Conservation (phyloP, 352 stramenopile species). For the Phytophthora citrophthora region DNA sequence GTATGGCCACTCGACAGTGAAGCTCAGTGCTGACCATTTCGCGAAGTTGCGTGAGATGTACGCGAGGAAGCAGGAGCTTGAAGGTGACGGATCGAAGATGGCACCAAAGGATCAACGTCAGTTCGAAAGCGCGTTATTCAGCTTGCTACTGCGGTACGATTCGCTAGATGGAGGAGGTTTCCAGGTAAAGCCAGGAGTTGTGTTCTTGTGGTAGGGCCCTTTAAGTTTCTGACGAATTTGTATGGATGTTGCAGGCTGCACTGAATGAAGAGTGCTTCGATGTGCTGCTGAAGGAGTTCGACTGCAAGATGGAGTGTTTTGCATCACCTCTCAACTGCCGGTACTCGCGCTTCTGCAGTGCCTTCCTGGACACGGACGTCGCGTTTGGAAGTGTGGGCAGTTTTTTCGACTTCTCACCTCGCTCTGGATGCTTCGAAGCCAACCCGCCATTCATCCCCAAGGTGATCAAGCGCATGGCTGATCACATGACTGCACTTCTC, state of each 20-base stretch:
- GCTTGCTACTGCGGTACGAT: slow-evolving; percentile 92
- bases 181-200: slow-evolving; percentile 52
- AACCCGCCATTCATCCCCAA: slow-evolving; percentile 96
- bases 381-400: slow-evolving; percentile 92
- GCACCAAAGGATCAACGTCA: slow-evolving; percentile 33
- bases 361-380: slow-evolving; percentile 88
- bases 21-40: slow-evolving; percentile 84
- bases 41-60: slow-evolving; percentile 90
- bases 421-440: slow-evolving; percentile 89
- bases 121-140: slow-evolving; percentile 88
- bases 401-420: slow-evolving; percentile 94
- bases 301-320: slow-evolving; percentile 94
- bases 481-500: slow-evolving; percentile 88
- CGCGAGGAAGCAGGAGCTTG: slow-evolving; percentile 45
- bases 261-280: slow-evolving; percentile 94
- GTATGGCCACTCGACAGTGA: slow-evolving; percentile 76
- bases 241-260: slow-evolving; percentile 45
- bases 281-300: slow-evolving; percentile 90
- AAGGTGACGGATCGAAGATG: slow-evolving; percentile 21
- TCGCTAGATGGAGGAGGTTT: slow-evolving; percentile 93
- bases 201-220: background rate
- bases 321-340: slow-evolving; percentile 94
- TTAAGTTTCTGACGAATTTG: slow-evolving; percentile 3
- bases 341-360: slow-evolving; percentile 91
- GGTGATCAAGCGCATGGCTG: slow-evolving; percentile 91